Base-by-base conservation (phyloP, 352 stramenopile genomes). In the Phytopythium helicoides region DNA sequence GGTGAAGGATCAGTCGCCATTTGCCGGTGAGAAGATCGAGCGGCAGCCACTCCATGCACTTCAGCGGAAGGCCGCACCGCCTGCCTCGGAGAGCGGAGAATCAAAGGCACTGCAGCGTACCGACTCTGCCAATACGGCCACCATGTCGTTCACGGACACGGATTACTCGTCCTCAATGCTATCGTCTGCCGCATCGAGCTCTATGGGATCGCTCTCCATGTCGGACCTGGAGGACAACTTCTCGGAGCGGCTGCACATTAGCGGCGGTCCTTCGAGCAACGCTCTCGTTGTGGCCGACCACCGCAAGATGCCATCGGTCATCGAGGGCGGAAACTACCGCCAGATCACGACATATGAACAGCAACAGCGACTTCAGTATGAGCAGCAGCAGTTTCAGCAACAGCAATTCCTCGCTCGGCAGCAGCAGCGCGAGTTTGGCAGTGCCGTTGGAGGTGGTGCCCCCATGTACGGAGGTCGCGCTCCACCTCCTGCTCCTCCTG, bases 1-100 rank as follows among this genome's bases (percentile, higher is more conserved):
- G 53, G 69, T 81, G 34, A 85, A 82, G 49, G 76, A 87, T 35
- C 72, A 77, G 54, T 87, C 79, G 14, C 79, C 79, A 4, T 87
- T 89, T 44, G 79, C 69, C 22, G 76, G 76, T 35, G 62, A 86
- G 47, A 44, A 62, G 19, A 64, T 87, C 16, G 64, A 76, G 38
- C 52, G 54, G 40, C 71, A 74, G 36, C 50, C 59, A 23, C 56
- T 66, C 9, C 67, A 64, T 19, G 50, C 53, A 19, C 36, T 69
- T 34, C 62, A 58, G 47, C 80, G 75, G 46, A 46, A 2, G 36
- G 33, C 1, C 26, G 38, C 28, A 2, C 50, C 11, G 23, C 56
- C 12, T 21, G 50, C 12, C 37, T 37, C 58, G 60, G 44, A 71
- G 49, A 33, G 5, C 28, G 28, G 28, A 33, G 28, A 33, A 5